phyloP scores from a whole-genome alignment of 2,329 filamentous ascomycete species.

The Rhytidhysteron rufulum region DNA sequence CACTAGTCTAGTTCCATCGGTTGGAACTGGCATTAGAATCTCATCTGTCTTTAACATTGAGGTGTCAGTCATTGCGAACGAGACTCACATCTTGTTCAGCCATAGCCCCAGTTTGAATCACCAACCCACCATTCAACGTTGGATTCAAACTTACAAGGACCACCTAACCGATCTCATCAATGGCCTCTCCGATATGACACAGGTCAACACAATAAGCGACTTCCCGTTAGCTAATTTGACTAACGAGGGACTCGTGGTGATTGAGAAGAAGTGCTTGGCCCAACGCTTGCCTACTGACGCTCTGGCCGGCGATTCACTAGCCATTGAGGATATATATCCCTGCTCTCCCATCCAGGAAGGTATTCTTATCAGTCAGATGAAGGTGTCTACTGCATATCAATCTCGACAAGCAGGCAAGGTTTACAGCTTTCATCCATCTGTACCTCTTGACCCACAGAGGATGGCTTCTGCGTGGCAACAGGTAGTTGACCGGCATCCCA shows the following conservation, averaged over 20 bases:
- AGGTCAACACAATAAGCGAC: conserved; percentile 1
- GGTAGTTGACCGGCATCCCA: conserved; percentile 13
- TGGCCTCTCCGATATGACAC: conserved; percentile 5
- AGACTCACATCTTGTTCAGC: conserved; percentile 9
- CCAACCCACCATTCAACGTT: conserved; percentile 9
- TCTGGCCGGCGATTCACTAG: no score
- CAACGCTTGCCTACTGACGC: conserved; percentile 8
- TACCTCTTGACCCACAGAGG: no score
- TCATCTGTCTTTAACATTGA: no score
- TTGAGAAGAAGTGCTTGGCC: neutral
- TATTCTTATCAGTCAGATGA: no score
- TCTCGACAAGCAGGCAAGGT: no score
- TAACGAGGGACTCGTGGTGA: no score
- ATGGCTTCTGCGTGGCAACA: conserved; percentile 17
- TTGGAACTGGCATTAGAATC: no score
- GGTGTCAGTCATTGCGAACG: conserved; percentile 1
- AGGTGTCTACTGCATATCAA: no score
- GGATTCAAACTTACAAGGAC: conserved; percentile 11
- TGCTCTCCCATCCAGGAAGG: conserved; percentile 55
- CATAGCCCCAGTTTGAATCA: conserved; percentile 6
- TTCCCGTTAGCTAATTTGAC: neutral
- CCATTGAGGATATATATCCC: conserved; percentile 51
- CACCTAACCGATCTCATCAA: conserved; percentile 4
- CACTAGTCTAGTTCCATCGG: conserved; percentile 3
- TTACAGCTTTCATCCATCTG: no score